Evolutionary conservation across 805 yeast species (phyloP).

Genomic region (Alloascoidea africana): DNA sequence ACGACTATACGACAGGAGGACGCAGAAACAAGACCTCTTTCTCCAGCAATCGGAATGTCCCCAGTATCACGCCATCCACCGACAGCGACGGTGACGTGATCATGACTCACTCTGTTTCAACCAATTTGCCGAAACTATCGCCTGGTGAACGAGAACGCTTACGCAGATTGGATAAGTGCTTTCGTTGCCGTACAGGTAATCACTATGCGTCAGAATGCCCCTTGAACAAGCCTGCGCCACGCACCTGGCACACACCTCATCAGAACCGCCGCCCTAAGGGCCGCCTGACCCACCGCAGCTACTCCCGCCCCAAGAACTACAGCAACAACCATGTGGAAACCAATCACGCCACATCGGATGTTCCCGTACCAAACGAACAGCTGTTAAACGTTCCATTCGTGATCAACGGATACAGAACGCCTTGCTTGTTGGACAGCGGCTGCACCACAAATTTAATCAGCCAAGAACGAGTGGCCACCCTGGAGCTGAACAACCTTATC

Average conservation of each 20-base stretch:
- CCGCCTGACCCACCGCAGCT: background rate
- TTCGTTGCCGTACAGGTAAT: conserved; percentile 1
- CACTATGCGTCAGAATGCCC: background rate
- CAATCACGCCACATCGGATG: background rate
- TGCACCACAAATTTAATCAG: conserved; percentile 1
- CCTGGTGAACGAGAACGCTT: background rate
- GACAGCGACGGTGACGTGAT: background rate
- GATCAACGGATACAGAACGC: background rate
- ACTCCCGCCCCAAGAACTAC: background rate
- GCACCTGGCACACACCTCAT: background rate
- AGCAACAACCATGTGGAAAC: background rate
- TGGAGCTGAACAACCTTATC: background rate
- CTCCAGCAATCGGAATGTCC: background rate
- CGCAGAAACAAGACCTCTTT: too few species aligned
- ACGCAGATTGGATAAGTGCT: background rate
- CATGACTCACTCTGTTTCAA: background rate
- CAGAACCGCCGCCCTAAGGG: too few species aligned
- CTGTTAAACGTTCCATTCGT: background rate
- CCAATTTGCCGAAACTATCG: background rate
- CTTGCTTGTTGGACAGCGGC: background rate
- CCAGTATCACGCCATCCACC: background rate
- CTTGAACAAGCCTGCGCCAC: background rate
- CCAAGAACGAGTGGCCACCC: background rate
- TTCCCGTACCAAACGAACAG: background rate
- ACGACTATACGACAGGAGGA: too few species aligned